These are phyloP conservation scores for Ambrosia artemisiifolia DNA, from an alignment of 129 eudicot species.

Conservation along the genomic window DNA sequence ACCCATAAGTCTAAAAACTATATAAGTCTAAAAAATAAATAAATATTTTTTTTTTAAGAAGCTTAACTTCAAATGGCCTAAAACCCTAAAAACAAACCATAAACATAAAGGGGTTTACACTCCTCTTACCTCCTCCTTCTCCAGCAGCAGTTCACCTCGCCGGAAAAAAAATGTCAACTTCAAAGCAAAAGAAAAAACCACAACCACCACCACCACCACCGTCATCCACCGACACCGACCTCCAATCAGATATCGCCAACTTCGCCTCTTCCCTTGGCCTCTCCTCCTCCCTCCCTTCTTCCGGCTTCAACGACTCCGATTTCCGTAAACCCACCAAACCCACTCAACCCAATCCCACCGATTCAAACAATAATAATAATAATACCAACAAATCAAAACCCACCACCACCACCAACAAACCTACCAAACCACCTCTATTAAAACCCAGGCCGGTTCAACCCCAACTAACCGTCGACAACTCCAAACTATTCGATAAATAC, in stretches of 20 bases:
- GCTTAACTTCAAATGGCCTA: background rate
- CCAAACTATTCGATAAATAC: conserved; percentile 32
- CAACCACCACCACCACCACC: background rate
- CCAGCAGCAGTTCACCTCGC: background rate
- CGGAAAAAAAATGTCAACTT: conserved; percentile 39
- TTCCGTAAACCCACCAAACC: conserved; percentile 54
- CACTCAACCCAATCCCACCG: background rate
- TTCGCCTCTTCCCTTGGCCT: conserved; percentile 90
- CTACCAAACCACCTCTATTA: conserved; percentile 5
- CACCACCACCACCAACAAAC: background rate
- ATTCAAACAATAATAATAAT: background rate
- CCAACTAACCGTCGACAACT: conserved; percentile 16
- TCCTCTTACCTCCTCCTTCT: background rate
- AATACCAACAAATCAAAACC: background rate
- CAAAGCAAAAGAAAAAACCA: conserved; percentile 38
- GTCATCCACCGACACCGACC: conserved; percentile 34
- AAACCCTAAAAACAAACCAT: conserved; percentile 27
- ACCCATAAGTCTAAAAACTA: too few species aligned
- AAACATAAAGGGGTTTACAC: background rate
- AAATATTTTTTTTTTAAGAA: too few species aligned
- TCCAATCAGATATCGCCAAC: conserved; percentile 65
- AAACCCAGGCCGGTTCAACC: conserved; percentile 27
- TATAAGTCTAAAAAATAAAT: too few species aligned
- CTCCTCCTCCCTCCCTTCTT: conserved; percentile 47
- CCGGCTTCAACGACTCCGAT: conserved; percentile 77